Evolutionary conservation across 352 stramenopile species (phyloP).

Genomic region (Globisporangium radiosum): DNA sequence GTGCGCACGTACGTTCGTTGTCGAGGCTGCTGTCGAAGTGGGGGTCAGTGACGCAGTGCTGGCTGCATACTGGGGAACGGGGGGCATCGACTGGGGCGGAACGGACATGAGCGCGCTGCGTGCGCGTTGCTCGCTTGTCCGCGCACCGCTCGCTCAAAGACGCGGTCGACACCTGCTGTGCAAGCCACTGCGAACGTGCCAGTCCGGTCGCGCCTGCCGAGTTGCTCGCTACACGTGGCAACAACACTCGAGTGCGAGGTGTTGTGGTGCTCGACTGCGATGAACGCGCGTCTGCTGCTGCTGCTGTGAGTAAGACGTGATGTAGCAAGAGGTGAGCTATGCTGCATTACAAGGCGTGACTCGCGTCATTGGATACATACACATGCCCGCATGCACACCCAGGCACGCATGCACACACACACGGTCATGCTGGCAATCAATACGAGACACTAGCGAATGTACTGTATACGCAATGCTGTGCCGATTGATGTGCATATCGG

Average conservation of each 20-base stretch:
- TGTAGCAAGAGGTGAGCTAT: neutral
- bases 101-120: constrained; percentile 37
- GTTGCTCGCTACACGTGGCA: too few species aligned
- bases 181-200: too few species aligned
- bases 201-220: too few species aligned
- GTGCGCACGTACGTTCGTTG: constrained; percentile 11
- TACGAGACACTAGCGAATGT: too few species aligned
- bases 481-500: constrained; percentile 12
- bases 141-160: too few species aligned
- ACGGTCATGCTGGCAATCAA: neutral
- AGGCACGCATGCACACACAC: neutral
- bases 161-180: too few species aligned
- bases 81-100: constrained; percentile 64
- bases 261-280: too few species aligned
- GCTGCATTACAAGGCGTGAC: too few species aligned
- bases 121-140: too few species aligned
- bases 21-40: constrained; percentile 9
- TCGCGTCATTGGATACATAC: neutral
- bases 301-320: neutral
- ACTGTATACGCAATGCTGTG: neutral
- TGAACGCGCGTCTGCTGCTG: neutral
- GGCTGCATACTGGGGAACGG: constrained; percentile 66
- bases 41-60: constrained; percentile 33
- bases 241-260: too few species aligned
- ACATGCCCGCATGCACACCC: neutral